phyloP scores from a whole-genome alignment of 2,329 filamentous ascomycete species.

The Colletotrichum siamense region DNA sequence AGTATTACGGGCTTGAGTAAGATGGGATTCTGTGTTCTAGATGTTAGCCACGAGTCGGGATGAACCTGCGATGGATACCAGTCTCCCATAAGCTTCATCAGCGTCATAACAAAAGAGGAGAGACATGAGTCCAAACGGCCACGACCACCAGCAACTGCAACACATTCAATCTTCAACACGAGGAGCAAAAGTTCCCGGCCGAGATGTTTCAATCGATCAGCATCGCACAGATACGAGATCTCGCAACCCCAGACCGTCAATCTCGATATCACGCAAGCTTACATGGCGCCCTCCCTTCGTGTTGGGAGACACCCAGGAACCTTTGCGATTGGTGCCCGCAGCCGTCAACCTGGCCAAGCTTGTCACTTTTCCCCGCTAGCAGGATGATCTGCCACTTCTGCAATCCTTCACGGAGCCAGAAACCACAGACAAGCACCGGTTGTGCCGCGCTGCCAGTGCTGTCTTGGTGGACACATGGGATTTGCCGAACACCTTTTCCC shows the following conservation, averaged over 20 bases:
- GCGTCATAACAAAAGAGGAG: not conserved
- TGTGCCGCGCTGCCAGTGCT: not conserved
- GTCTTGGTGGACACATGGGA: not conserved
- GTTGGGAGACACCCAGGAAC: not conserved
- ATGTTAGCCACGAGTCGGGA: not conserved
- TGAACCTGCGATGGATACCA: not conserved
- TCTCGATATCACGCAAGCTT: not conserved
- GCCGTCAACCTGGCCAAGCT: not conserved
- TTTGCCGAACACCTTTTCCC: not conserved
- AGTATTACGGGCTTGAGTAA: not conserved
- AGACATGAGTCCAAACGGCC: not conserved
- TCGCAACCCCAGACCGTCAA: not conserved
- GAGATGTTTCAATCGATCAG: not conserved
- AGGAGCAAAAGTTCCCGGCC: not conserved
- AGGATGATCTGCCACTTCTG: not conserved
- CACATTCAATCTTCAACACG: not conserved
- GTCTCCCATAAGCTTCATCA: not conserved
- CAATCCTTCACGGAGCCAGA: not conserved
- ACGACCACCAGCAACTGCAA: not conserved
- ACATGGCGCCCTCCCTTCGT: not conserved
- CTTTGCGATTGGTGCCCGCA: slow-evolving; percentile 10
- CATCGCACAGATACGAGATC: not conserved
- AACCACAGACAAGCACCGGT: not conserved
- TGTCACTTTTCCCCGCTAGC: not conserved
- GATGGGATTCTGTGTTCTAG: not conserved